Conservation (phyloP, 2,329 filamentous ascomycete species). For the Helotiales sp. region DNA sequence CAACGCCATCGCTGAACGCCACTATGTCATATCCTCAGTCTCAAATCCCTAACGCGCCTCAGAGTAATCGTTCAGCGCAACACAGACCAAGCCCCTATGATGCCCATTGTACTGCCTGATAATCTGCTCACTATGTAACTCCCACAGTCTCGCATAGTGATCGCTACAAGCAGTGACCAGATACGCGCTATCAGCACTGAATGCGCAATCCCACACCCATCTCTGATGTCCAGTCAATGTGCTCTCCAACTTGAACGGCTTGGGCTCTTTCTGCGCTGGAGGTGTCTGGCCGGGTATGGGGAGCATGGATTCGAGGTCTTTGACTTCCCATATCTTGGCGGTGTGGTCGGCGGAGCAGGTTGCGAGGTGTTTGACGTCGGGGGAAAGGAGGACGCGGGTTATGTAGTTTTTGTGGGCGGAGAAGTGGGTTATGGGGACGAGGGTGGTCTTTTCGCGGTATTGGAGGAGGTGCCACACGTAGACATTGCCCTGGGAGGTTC, state of each 20-base stretch:
- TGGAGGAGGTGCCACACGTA: constrained; percentile 96
- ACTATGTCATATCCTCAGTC: neutral
- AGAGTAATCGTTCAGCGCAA: constrained; percentile 26
- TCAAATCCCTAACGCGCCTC: constrained; percentile 19
- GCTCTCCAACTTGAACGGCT: constrained; percentile 65
- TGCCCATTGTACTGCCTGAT: constrained; percentile 77
- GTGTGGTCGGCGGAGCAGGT: constrained; percentile 78
- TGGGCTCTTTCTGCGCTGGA: constrained; percentile 41
- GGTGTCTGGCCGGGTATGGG: constrained; percentile 28
- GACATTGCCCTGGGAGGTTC: constrained; percentile 83
- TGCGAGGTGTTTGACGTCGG: constrained; percentile 72
- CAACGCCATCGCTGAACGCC: constrained; percentile 3
- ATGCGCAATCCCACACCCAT: constrained; percentile 80
- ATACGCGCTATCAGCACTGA: constrained; percentile 72
- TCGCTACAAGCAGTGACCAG: constrained; percentile 73
- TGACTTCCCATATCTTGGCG: constrained; percentile 92
- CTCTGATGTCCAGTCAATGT: constrained; percentile 71
- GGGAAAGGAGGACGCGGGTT: constrained; percentile 71
- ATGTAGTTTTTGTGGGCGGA: constrained; percentile 72
- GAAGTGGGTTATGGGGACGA: constrained; percentile 72
- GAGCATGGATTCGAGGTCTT: constrained; percentile 59
- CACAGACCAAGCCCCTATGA: constrained; percentile 54
- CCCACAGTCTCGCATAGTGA: constrained; percentile 74
- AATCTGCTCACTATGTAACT: constrained; percentile 66
- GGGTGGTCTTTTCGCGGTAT: constrained; percentile 62